These are phyloP conservation scores for Mycena vitilis DNA, from an alignment of 768 basidiomycete genomes.

Conservation along the genomic window DNA sequence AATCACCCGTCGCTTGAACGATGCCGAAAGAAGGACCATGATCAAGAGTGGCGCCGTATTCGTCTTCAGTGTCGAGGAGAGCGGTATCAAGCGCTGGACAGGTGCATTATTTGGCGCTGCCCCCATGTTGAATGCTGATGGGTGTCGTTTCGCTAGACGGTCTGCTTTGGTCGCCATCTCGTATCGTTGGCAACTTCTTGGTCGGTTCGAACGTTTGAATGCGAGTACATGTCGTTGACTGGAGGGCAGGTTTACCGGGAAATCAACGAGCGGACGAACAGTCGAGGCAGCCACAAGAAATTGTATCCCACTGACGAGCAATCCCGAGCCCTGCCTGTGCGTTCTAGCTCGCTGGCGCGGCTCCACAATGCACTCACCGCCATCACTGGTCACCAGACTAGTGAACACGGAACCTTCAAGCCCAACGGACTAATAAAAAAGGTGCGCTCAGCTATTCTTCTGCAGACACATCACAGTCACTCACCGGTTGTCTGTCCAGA, in stretches of 20 bases:
- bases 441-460: constrained; percentile 43
- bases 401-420: constrained; percentile 73
- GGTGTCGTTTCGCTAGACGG: constrained; percentile 54
- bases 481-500: constrained; percentile 55
- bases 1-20: constrained; percentile 86
- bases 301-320: constrained; percentile 63
- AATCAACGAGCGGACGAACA: constrained; percentile 74
- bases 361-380: constrained; percentile 39
- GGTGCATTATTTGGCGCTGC: constrained; percentile 50
- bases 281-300: constrained; percentile 63
- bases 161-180: constrained; percentile 83
- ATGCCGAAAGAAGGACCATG: constrained; percentile 78
- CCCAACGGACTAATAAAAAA: constrained; percentile 86
- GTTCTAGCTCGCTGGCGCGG: constrained; percentile 56
- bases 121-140: constrained; percentile 15
- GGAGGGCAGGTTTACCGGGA: constrained; percentile 79
- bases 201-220: constrained; percentile 51
- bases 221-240: constrained; percentile 10
- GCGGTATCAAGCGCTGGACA: constrained; percentile 91
- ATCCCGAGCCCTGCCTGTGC: constrained; percentile 49
- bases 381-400: constrained; percentile 45
- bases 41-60: constrained; percentile 80
- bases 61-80: constrained; percentile 90
- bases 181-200: constrained; percentile 88
- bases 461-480: constrained; percentile 12